Conservation (phyloP, 768 basidiomycete species). For the Fistulinella prunicolor region DNA sequence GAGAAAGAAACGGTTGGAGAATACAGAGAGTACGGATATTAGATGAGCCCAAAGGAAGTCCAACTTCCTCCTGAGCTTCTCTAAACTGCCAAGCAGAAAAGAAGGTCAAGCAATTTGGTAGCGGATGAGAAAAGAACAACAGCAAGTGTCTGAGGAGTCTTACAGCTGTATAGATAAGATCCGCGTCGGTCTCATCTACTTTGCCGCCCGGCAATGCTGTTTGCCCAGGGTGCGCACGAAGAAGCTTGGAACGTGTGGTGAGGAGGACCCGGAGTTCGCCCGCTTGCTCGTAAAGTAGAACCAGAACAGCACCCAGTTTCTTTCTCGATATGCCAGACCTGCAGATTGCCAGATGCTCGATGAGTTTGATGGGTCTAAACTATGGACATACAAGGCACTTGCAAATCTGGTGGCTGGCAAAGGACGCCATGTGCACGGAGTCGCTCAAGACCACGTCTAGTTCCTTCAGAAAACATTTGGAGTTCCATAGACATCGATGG, state of each 20-base stretch:
- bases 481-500: slow-evolving; percentile 6
- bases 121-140: background rate
- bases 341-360: background rate
- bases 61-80: slow-evolving; percentile 87
- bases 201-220: slow-evolving; percentile 85
- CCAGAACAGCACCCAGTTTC: slow-evolving; percentile 73
- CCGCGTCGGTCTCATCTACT: slow-evolving; percentile 61
- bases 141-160: slow-evolving; percentile 24
- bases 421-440: slow-evolving; percentile 29
- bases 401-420: slow-evolving; percentile 48
- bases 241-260: slow-evolving; percentile 78
- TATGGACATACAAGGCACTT: slow-evolving; percentile 30
- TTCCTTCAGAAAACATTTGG: slow-evolving; percentile 14
- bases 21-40: slow-evolving; percentile 58
- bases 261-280: slow-evolving; percentile 71
- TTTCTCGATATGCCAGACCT: slow-evolving; percentile 35
- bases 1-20: slow-evolving; percentile 66
- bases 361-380: background rate
- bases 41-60: slow-evolving; percentile 54
- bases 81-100: slow-evolving; percentile 48
- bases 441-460: slow-evolving; percentile 38
- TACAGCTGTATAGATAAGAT: slow-evolving; percentile 73
- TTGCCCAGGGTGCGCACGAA: slow-evolving; percentile 76
- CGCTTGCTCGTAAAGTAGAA: slow-evolving; percentile 72
- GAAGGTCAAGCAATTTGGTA: background rate